Base-by-base conservation (phyloP, 2,329 filamentous ascomycete species). In the Aspergillus eucalypticola region DNA sequence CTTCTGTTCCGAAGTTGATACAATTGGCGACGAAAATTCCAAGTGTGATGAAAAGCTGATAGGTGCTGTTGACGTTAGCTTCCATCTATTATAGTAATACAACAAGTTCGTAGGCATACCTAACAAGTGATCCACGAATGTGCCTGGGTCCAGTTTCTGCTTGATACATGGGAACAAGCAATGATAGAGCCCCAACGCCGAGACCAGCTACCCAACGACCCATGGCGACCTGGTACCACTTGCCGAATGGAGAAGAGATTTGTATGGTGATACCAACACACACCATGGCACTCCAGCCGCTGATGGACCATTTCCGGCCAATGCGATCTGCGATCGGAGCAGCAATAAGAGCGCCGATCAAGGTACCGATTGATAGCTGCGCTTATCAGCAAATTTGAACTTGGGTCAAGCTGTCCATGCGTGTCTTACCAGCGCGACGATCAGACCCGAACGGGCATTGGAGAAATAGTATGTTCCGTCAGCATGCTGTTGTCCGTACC, bases 31-130 rank as follows among this genome's bases (percentile, higher is more conserved):
- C 67, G 58, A 81, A 77, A 53, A 81, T 81, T 3, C 79, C 79
- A 7, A 80, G 65, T 0, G 79, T 81, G 63, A 81, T 78, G 60
- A 82, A 80, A 4, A 82, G 67, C 59, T 82, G 79, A 61, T 81
- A 82, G 5, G 77, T 76, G 64, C 77, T 77, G 42, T 1, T 74
- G 5, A 3, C 7, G 17, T 52, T n/a, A 44, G 17, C n/a, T 19
- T 35, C 3, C 29, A 17, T n/a, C n/a, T 6, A 8, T 5, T 3
- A 13, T 21, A 1, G 13, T 48, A n/a, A 5, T 49, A 60, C 15
- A 19, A 6, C 15, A 35, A 2, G 8, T 19, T 29, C 1, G 15
- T 19, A 13, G n/a, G 25, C 23, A 23, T 68, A 74, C 73, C 71
- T 73, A 52, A 81, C 74, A 50, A 81, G 53, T 0, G 78, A 68